Evolutionary conservation across 2,329 filamentous ascomycete genomes (phyloP).

Genomic region (Penicillium hordei): DNA sequence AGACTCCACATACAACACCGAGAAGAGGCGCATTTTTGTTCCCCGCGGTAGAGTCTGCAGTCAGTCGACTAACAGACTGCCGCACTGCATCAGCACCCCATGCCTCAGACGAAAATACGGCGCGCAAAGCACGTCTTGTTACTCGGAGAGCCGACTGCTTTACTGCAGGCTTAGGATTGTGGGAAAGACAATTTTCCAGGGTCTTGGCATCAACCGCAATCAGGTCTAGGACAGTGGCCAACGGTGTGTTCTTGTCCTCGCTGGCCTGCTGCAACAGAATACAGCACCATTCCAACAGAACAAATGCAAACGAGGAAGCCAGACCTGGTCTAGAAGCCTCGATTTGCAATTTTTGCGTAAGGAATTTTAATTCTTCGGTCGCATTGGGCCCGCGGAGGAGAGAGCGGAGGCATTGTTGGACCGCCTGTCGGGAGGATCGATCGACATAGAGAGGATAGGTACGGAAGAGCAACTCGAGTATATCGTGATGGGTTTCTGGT

Average conservation of each 20-base stretch:
- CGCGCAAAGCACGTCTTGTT: slow-evolving; percentile 76
- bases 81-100: slow-evolving; percentile 62
- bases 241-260: slow-evolving; percentile 64
- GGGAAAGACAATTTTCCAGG: slow-evolving; percentile 73
- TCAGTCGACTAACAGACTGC: slow-evolving; percentile 65
- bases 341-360: slow-evolving; percentile 66
- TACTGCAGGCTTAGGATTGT: slow-evolving; percentile 63
- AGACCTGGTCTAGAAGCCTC: slow-evolving; percentile 77
- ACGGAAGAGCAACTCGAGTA: slow-evolving; percentile 75
- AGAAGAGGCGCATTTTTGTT: slow-evolving; percentile 74
- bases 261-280: slow-evolving; percentile 72
- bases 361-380: slow-evolving; percentile 47
- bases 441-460: slow-evolving; percentile 88
- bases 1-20: slow-evolving; percentile 84
- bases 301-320: slow-evolving; percentile 77
- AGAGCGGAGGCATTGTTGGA: slow-evolving; percentile 73
- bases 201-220: slow-evolving; percentile 69
- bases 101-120: slow-evolving; percentile 62
- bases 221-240: slow-evolving; percentile 58
- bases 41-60: slow-evolving; percentile 64
- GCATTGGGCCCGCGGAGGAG: slow-evolving; percentile 64
- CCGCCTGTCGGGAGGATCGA: slow-evolving; percentile 76
- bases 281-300: slow-evolving; percentile 86
- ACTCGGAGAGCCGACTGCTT: slow-evolving; percentile 72
- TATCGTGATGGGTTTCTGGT: slow-evolving; percentile 35